Percentiles rank a stretch among this genome's conserved stretches.
These are phyloP conservation scores for Umbelopsis vinacea DNA, from an alignment of 192 early-diverging fungal genomes.

Conservation along the genomic window DNA sequence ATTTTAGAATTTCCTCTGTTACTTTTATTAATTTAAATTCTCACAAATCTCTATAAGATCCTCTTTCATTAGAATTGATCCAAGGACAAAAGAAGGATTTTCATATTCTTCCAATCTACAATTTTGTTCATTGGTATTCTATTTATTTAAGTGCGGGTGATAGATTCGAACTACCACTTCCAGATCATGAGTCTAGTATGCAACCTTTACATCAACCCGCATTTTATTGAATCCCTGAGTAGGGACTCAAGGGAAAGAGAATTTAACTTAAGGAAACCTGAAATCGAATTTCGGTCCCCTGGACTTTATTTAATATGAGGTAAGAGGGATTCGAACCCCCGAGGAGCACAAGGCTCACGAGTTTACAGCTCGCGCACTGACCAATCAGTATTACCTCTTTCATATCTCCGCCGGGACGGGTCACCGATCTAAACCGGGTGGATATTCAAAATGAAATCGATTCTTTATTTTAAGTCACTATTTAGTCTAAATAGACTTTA, in stretches of 20 bases:
- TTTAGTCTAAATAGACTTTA: not conserved
- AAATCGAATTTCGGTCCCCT: too few relatives aligned
- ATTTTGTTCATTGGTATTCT: too few relatives aligned
- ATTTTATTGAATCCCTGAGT: too few relatives aligned
- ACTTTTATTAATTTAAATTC: not conserved
- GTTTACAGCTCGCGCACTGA: conserved; percentile 16
- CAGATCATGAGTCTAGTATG: conserved; percentile 30
- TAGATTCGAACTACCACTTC: conserved; percentile 30
- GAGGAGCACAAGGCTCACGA: not conserved
- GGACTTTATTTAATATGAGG: not conserved
- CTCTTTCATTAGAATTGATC: too few relatives aligned
- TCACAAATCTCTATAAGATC: too few relatives aligned
- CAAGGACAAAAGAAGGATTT: too few relatives aligned
- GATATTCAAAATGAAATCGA: too few relatives aligned
- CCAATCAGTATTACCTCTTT: conserved; percentile 13
- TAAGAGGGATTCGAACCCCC: conserved; percentile 16
- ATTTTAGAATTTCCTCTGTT: conserved; percentile 10
- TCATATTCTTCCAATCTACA: too few relatives aligned
- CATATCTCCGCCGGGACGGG: too few relatives aligned
- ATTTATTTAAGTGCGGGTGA: conserved; percentile 18
- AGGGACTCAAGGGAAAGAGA: too few relatives aligned
- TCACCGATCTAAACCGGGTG: too few relatives aligned
- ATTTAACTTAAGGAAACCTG: too few relatives aligned
- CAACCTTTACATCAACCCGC: conserved; percentile 25
- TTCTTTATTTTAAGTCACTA: not conserved